Evolutionary conservation across 1,139 yeast species (phyloP).

Genomic region (Meyerozyma sp.): DNA sequence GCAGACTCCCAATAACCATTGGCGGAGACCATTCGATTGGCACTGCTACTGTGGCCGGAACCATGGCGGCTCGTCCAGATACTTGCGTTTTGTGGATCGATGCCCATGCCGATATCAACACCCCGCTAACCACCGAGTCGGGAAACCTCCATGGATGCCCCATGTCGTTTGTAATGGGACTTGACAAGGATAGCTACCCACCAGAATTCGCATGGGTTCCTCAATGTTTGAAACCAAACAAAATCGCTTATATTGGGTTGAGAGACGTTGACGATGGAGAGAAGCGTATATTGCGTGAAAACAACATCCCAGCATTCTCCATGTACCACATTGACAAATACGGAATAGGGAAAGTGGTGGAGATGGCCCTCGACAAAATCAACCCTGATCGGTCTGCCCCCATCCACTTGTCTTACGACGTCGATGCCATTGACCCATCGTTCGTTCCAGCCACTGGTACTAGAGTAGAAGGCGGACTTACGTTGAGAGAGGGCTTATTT

Average conservation of each 20-base stretch:
- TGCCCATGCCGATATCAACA: conserved; percentile 96
- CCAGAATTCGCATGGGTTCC: conserved; percentile 80
- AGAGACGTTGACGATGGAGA: conserved; percentile 92
- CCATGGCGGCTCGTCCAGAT: conserved; percentile 73
- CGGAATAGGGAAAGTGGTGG: conserved; percentile 88
- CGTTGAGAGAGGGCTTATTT: conserved; percentile 90
- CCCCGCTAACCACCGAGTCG: conserved; percentile 78
- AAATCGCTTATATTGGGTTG: conserved; percentile 88
- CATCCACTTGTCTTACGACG: conserved; percentile 88
- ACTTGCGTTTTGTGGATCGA: conserved; percentile 94
- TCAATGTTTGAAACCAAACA: conserved; percentile 55
- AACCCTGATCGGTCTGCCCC: conserved; percentile 75
- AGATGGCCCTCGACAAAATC: conserved; percentile 79
- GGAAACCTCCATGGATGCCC: conserved; percentile 98
- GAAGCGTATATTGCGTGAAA: conserved; percentile 62
- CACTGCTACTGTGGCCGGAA: conserved; percentile 87
- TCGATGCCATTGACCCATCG: conserved; percentile 93
- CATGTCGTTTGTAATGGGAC: conserved; percentile 81
- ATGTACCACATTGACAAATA: conserved; percentile 95
- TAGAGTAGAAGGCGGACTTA: conserved; percentile 93
- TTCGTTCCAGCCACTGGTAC: conserved; percentile 98
- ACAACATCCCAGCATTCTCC: conserved; percentile 79
- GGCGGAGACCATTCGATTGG: conserved; percentile 99
- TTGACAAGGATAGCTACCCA: conserved; percentile 59
- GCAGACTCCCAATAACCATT: conserved; percentile 70